phyloP scores from a whole-genome alignment of 192 early-diverging fungal genomes.

The Backusella psychrophila region DNA sequence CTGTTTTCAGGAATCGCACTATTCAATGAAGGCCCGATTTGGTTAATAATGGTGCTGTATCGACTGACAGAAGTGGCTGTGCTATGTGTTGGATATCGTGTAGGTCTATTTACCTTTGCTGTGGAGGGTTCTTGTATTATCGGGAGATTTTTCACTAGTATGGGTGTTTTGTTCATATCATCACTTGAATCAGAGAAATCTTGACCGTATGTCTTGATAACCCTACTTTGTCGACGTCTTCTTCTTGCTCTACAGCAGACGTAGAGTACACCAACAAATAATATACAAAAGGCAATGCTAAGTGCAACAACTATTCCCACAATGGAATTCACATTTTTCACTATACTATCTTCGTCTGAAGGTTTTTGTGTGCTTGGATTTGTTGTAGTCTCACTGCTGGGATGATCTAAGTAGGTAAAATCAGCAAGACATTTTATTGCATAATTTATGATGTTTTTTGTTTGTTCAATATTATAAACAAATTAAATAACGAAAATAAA shows the following conservation, averaged over 20 bases:
- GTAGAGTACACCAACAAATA: background rate
- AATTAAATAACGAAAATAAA: background rate
- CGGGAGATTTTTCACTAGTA: background rate
- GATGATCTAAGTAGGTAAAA: background rate
- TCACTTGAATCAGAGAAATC: background rate
- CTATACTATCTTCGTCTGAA: background rate
- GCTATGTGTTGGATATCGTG: background rate
- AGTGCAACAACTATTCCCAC: background rate
- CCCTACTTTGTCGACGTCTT: background rate
- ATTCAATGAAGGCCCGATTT: background rate
- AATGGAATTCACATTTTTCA: background rate
- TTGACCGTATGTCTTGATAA: background rate
- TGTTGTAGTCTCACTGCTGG: background rate
- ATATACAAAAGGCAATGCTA: background rate
- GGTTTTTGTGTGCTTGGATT: background rate
- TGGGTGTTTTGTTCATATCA: background rate
- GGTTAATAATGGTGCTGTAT: background rate
- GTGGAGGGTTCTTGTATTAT: background rate
- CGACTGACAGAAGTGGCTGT: constrained; percentile 4
- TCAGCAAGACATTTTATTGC: background rate
- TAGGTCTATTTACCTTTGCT: background rate
- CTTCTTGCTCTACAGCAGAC: background rate
- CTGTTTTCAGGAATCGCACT: background rate
- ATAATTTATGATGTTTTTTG: background rate
- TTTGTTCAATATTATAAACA: background rate